Evolutionary conservation across 1,284 basidiomycete species (phyloP).

Genomic region (Leccinum pachyderme): DNA sequence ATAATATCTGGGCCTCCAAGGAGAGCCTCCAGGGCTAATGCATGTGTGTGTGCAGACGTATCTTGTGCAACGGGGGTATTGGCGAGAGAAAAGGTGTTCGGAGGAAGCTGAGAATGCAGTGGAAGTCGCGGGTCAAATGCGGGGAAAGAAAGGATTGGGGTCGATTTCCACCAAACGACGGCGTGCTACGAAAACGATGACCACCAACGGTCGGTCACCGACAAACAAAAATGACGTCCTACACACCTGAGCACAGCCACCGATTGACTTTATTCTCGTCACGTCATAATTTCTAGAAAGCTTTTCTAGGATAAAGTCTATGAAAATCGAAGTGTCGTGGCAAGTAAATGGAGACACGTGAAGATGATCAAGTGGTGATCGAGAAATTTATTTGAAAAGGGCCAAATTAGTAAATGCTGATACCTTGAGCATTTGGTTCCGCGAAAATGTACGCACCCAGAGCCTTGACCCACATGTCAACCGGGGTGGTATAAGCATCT

Average conservation of each 20-base stretch:
- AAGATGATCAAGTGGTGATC: slow-evolving; percentile 32
- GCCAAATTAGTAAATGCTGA: slow-evolving; percentile 33
- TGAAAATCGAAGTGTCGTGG: slow-evolving; percentile 8
- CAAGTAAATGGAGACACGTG: slow-evolving; percentile 19
- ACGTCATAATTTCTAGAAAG: slow-evolving; percentile 65
- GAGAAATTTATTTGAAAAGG: slow-evolving; percentile 25
- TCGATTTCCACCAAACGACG: slow-evolving; percentile 80
- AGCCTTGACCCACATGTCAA: slow-evolving; percentile 84
- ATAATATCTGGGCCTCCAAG: slow-evolving; percentile 75
- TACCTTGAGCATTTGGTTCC: slow-evolving; percentile 38
- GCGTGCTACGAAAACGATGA: slow-evolving; percentile 51
- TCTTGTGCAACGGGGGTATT: slow-evolving; percentile 75
- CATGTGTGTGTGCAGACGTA: slow-evolving; percentile 74
- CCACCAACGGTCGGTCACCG: slow-evolving; percentile 9
- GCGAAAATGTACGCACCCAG: slow-evolving; percentile 51
- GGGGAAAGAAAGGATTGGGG: slow-evolving; percentile 60
- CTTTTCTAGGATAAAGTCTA: slow-evolving; percentile 75
- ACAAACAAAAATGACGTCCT: not conserved
- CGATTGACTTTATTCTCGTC: slow-evolving; percentile 65
- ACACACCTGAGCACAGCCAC: slow-evolving; percentile 69
- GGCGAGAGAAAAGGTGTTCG: slow-evolving; percentile 68
- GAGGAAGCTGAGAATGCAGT: slow-evolving; percentile 63
- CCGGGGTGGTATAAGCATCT: slow-evolving; percentile 78
- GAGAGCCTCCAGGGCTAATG: slow-evolving; percentile 65
- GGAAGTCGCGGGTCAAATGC: slow-evolving; percentile 64